Evolutionary conservation across 108 stramenopile genomes (phyloP), one percentile per base, ranked within the genome.

Genomic region (Mediolabrus comicus): DNA sequence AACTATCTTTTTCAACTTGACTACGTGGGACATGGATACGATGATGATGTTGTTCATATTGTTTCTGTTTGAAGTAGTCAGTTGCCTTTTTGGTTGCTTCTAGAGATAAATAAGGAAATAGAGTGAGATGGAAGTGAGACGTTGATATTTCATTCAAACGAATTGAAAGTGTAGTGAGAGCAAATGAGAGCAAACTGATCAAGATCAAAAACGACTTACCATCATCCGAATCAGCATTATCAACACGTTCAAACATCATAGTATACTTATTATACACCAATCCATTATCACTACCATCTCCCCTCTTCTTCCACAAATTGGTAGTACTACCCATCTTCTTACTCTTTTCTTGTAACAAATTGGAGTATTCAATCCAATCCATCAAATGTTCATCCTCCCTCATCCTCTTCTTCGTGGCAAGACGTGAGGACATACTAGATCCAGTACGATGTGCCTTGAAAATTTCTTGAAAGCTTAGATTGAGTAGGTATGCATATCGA

Each of bases 11-110:
- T 43, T 43, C 16, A 0, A 43, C 5, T 43, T 3, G 0, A 43
- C 41, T 43, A 43, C 41, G 41, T 19, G 65, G 24, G 0, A 49
- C 72, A 51, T 74, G 72, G 57, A 74, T 57, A 28, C 22, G 53
- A 59, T 74, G 72, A 55, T 74, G 72, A 31, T 74, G 72, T 56
- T 59, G 63, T 30, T 65, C 56, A 32, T 58, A 74, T 33, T 74
- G 55, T 46, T 65, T 56, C n/a, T 74, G 63, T 59, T 35, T 36
- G 57, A 53, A 74, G n/a, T 33, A 49, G 16, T 62, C 31, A 29
- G 35, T 71, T 35, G 70, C 70, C 38, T 54, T 55, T 55, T 62
- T 43, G 16, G 41, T 43, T 43, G 16, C 41, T 43, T 43, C 41
- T 43, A 17, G 14, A 16, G 0, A 16, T 14, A 16, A 17, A 16